Evolutionary conservation across 2,329 filamentous ascomycete species (phyloP).

Genomic region (Pseudogymnoascus sp.): DNA sequence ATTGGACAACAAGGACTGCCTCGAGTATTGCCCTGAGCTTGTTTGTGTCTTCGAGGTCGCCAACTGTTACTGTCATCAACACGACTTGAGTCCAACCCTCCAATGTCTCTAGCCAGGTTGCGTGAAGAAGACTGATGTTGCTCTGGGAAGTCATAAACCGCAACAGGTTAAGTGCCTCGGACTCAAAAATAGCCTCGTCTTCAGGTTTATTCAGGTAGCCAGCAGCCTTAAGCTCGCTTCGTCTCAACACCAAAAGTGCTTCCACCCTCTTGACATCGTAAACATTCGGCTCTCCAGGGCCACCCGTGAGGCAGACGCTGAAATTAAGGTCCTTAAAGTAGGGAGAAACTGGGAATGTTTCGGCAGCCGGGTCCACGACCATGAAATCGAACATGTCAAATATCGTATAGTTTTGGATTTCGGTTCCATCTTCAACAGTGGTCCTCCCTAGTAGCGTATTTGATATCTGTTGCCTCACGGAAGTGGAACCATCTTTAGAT

Average conservation of each 20-base stretch:
- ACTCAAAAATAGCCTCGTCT: constrained; percentile 43
- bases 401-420: constrained; percentile 62
- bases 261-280: constrained; percentile 65
- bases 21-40: constrained; percentile 76
- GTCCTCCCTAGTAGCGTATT: constrained; percentile 73
- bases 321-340: constrained; percentile 63
- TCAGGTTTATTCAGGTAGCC: constrained; percentile 43
- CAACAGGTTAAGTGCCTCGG: constrained; percentile 53
- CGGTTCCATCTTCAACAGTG: constrained; percentile 56
- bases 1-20: constrained; percentile 77
- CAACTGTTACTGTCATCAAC: constrained; percentile 73
- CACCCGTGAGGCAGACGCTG: constrained; percentile 52
- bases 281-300: constrained; percentile 47
- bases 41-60: constrained; percentile 65
- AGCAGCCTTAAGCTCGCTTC: constrained; percentile 50
- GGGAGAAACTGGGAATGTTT: constrained; percentile 45
- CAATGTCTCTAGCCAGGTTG: constrained; percentile 56
- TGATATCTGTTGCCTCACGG: constrained; percentile 60
- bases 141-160: constrained; percentile 58
- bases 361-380: constrained; percentile 42
- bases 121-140: constrained; percentile 47
- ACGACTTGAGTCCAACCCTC: constrained; percentile 79
- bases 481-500: constrained; percentile 61
- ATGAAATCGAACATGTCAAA: constrained; percentile 94
- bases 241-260: constrained; percentile 65